A percentile compares a stretch with the other conserved stretches of the same genome.
Evolutionary conservation across 2,329 filamentous ascomycete genomes (phyloP).

Genomic region (Epicoccum sorghinum): DNA sequence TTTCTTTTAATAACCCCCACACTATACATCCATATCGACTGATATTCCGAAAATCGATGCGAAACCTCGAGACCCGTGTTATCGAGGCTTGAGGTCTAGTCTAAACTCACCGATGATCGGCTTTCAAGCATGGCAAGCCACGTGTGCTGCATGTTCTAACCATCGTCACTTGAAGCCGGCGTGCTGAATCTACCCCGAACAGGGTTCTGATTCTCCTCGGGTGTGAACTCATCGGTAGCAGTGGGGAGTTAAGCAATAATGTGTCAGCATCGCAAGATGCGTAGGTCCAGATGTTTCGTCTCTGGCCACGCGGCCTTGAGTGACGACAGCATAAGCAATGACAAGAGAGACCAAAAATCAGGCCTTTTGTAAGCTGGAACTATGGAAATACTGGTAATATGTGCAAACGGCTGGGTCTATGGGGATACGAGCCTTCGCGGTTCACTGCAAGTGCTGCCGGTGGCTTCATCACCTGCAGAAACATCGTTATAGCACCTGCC

Average conservation of each 20-base stretch:
- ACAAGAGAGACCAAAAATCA: neutral
- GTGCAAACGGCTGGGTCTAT: no score
- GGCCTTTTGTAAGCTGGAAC: neutral
- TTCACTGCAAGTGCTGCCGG: neutral
- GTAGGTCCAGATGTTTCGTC: constrained; percentile 1
- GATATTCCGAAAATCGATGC: neutral
- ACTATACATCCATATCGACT: neutral
- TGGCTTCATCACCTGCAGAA: neutral
- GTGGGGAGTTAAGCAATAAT: constrained; percentile 12
- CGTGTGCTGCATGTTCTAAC: neutral
- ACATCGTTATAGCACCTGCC: no score
- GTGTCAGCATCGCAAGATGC: constrained; percentile 8
- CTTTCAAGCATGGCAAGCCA: neutral
- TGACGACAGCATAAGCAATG: neutral
- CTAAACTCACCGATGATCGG: neutral
- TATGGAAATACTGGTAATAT: neutral
- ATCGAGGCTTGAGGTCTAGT: no score
- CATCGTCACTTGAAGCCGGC: neutral
- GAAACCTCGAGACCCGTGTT: no score
- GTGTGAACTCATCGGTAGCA: constrained; percentile 4
- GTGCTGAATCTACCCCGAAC: neutral
- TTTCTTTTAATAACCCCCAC: neutral
- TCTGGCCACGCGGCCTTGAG: constrained; percentile 8
- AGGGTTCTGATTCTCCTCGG: neutral
- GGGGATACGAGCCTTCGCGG: no score